Base-by-base conservation (phyloP, 2,329 filamentous ascomycete genomes). In the Sclerotinia nivalis region DNA sequence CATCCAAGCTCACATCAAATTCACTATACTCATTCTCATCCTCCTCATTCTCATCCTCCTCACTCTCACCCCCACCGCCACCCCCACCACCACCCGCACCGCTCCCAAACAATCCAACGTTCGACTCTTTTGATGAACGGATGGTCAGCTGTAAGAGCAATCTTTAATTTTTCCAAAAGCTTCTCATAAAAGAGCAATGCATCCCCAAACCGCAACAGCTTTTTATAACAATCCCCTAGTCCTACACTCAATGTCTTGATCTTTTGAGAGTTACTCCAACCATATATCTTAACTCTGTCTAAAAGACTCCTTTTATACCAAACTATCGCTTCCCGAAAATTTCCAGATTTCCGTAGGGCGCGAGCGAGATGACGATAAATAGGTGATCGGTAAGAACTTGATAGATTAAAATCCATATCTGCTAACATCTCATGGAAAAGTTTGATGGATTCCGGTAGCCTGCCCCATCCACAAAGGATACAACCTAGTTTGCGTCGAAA, bases 401-500 rank as follows among this genome's bases (percentile, higher is more conserved):
- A 1, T 34, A 34, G 34, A 4, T 3, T 34, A 15, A 18, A 0
- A n/a, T 40, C 2, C 13, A 0, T 49, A 7, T 49, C 15, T 15
- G 15, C 15, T 1, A 43, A 6, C 1, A 43, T 12, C 22, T 20
- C 40, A 7, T 9, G 15, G 4, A 25, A 20, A 18, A 18, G 0
- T 12, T 59, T 0, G n/a, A 59, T 60, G 18, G 56, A 60, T 43
- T 60, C 56, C 1, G 15, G 15, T 43, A 20, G 9, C 56, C 25
- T 28, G 4, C 56, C 56, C 40, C 8, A 25, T 1, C 1, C 1
- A 6, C 1, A 4, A 20, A 60, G n/a, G 10, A 60, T 12, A 20
- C 0, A 0, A 6, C 37, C 15, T 4, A 60, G 7, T 1, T 1
- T 2, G 3, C 0, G 0, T 20, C 45, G n/a, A 15, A 28, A 28